A percentile compares a stretch with the other conserved stretches of the same genome.
Evolutionary conservation across 805 yeast genomes (phyloP).

Genomic region (Hanseniaspora vineae): DNA sequence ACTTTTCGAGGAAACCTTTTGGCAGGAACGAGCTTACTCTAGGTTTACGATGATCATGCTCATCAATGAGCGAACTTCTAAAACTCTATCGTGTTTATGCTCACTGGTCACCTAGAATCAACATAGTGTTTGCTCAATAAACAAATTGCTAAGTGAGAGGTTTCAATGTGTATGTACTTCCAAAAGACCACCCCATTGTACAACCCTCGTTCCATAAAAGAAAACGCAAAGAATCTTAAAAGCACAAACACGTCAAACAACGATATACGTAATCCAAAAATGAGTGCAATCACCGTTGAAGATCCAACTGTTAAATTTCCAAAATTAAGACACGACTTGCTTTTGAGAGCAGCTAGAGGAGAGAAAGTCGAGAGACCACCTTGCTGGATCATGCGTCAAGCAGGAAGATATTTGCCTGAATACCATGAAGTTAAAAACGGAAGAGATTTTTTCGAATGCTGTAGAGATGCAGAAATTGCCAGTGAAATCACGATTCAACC

Average conservation of each 20-base stretch:
- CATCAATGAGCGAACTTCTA: no score
- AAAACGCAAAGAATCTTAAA: constrained; percentile 4
- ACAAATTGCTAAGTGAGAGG: not conserved
- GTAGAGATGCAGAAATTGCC: constrained; percentile 89
- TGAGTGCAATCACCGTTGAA: constrained; percentile 1
- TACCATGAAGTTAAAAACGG: constrained; percentile 80
- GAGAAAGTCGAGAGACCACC: constrained; percentile 95
- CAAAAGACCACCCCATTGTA: not conserved
- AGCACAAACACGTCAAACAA: constrained; percentile 1
- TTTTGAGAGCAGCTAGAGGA: constrained; percentile 82
- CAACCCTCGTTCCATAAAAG: constrained; percentile 1
- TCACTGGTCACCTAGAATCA: no score
- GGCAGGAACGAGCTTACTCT: no score
- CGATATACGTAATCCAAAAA: constrained; percentile 1
- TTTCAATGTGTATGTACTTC: not conserved
- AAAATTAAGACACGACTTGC: constrained; percentile 74
- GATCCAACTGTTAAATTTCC: constrained; percentile 37
- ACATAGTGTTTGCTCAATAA: no score
- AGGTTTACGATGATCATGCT: no score
- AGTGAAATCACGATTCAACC: constrained; percentile 94
- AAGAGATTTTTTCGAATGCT: constrained; percentile 88
- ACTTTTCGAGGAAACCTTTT: no score
- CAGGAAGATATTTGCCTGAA: constrained; percentile 87
- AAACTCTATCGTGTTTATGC: no score
- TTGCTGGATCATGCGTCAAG: constrained; percentile 96